phyloP scores from a whole-genome alignment of 1,284 basidiomycete genomes.

The Mycosarcoma maydis region DNA sequence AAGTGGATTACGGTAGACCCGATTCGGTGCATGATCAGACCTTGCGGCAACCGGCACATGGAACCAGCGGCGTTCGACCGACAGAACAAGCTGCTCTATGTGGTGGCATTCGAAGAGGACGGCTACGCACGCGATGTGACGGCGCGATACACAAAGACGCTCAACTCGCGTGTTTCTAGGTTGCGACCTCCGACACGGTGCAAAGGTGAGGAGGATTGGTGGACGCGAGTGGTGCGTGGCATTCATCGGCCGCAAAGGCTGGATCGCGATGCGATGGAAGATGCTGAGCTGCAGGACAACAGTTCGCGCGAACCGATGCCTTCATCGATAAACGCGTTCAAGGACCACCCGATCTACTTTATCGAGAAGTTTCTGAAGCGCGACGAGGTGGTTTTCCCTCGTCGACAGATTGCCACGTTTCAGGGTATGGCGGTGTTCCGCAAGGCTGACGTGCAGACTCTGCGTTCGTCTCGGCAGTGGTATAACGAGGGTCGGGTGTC shows the following conservation, averaged over 20 bases:
- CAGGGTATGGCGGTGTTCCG: slow-evolving; percentile 92
- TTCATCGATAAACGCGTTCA: slow-evolving; percentile 87
- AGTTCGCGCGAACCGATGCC: slow-evolving; percentile 94
- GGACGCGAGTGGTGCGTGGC: slow-evolving; percentile 69
- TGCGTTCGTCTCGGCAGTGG: slow-evolving; percentile 95
- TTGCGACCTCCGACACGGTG: slow-evolving; percentile 77
- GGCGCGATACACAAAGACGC: slow-evolving; percentile 77
- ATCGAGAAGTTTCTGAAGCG: slow-evolving; percentile 87
- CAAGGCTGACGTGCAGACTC: slow-evolving; percentile 79
- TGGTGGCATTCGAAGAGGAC: slow-evolving; percentile 89
- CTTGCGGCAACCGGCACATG: slow-evolving; percentile 70
- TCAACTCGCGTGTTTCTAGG: slow-evolving; percentile 82
- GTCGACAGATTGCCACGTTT: slow-evolving; percentile 84
- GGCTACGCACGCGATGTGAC: slow-evolving; percentile 72
- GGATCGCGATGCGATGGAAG: slow-evolving; percentile 89
- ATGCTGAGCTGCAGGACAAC: slow-evolving; percentile 84
- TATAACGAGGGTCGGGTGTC: slow-evolving; percentile 85
- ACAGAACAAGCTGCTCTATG: slow-evolving; percentile 90
- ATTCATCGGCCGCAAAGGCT: slow-evolving; percentile 68
- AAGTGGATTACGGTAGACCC: slow-evolving; percentile 95
- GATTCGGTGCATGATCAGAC: slow-evolving; percentile 71
- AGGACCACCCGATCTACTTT: slow-evolving; percentile 92
- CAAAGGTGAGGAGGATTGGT: slow-evolving; percentile 80
- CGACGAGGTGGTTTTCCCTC: slow-evolving; percentile 85
- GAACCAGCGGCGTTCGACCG: slow-evolving; percentile 76